Evolutionary conservation across 2,329 filamentous ascomycete species (phyloP), one percentile per base, ranked within the genome.

Genomic region (Ceratocystis harringtonii): DNA sequence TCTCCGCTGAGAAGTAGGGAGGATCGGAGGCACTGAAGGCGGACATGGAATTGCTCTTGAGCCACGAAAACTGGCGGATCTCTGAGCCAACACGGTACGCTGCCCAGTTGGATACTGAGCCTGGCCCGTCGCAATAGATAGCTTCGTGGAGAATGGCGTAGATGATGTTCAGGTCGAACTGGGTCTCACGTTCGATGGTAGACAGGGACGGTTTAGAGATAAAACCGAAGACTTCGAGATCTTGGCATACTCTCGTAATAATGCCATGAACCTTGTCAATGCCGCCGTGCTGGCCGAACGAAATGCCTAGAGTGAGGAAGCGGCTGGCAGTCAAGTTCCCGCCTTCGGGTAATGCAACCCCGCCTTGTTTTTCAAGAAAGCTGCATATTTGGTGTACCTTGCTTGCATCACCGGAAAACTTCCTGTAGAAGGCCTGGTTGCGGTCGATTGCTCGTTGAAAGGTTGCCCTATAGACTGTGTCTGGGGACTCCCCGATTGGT

Each of bases 101-200:
- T 5, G 90, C 85, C 91, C 91, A 96, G 66, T 84, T 81, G 1
- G 89, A 86, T 7, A 83, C 79, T 43, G 80, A 73, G 6, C 79
- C 78, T 3, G 78, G 82, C 68, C 83, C 82, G 74, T 88, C 84
- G 73, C 88, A 92, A 78, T 96, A 97, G 70, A 92, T 87, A 6
- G 89, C 80, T 75, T 97, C 92, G 72, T 97, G 92, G 2, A 96
- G 77, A 48, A 96, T 79, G 28, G 89, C 87, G 73, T 96, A 97
- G 68, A 96, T 83, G 65, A 92, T 84, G 69, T 85, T 84, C 50
- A 83, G 81, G 71, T 96, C 91, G 71, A 90, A 91, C 1, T 80
- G 78, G 1, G 85, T 80, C 63, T 82, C 81, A 22, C 79, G 75
- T 73, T 95, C 90, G 28, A 96, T 77, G 0, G 80, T 78, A 2